Conservation (phyloP, 1,139 yeast genomes). For the Blastobotrys proliferans region DNA sequence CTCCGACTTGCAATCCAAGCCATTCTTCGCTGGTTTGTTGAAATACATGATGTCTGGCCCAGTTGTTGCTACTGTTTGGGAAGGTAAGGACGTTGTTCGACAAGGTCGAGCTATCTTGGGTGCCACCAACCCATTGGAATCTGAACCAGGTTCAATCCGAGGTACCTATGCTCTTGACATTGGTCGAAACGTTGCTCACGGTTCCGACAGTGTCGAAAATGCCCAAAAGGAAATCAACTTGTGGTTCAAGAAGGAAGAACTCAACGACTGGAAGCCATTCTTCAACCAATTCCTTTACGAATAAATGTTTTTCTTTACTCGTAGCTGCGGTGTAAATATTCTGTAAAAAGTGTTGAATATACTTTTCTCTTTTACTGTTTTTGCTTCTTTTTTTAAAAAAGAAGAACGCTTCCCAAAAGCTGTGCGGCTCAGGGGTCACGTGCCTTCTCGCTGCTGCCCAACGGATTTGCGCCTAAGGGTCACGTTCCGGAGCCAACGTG, state of each 20-base stretch:
- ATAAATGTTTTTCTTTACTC: constrained; percentile 39
- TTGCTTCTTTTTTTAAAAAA: no score
- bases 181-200: constrained; percentile 99
- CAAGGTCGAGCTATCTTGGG: constrained; percentile 98
- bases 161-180: constrained; percentile 82
- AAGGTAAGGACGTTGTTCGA: constrained; percentile 99
- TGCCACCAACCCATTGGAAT: constrained; percentile 97
- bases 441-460: no score
- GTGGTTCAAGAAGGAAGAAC: constrained; percentile 99
- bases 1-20: constrained; percentile 90
- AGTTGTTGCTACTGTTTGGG: constrained; percentile 99
- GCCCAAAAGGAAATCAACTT: constrained; percentile 94
- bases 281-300: constrained; percentile 90
- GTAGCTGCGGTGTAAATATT: no score
- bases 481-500: no score
- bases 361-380: no score
- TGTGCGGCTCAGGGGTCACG: no score
- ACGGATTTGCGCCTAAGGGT: no score
- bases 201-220: constrained; percentile 97
- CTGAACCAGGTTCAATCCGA: constrained; percentile 99
- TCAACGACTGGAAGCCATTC: constrained; percentile 87
- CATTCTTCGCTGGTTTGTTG: constrained; percentile 92
- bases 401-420: no score
- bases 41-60: constrained; percentile 99
- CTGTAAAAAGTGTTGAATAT: no score